These are phyloP conservation scores for Inonotus hispidus DNA, from an alignment of 1,284 basidiomycete genomes.

Conservation along the genomic window DNA sequence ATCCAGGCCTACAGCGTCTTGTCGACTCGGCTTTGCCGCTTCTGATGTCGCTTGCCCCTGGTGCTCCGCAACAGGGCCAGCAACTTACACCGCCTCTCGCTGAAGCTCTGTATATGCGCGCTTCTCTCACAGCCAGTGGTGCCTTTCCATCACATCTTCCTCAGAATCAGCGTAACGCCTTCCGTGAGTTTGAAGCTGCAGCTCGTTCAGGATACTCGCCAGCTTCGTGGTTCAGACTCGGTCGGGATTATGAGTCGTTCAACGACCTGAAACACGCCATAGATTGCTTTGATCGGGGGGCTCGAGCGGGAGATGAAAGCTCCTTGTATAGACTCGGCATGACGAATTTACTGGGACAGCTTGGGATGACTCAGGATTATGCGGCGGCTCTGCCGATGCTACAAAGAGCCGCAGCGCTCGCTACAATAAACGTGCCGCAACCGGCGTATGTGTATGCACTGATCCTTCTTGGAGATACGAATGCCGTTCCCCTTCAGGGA, in stretches of 20 bases:
- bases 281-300: conserved; percentile 81
- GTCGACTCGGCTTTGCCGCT: conserved; percentile 61
- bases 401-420: conserved; percentile 69
- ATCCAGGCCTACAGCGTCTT: conserved; percentile 57
- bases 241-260: conserved; percentile 88
- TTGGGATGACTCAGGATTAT: conserved; percentile 55
- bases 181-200: conserved; percentile 81
- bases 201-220: conserved; percentile 65
- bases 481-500: conserved; percentile 31
- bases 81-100: conserved; percentile 46
- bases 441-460: conserved; percentile 85
- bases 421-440: conserved; percentile 75
- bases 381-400: conserved; percentile 67
- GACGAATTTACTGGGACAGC: conserved; percentile 85
- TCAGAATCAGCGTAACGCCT: conserved; percentile 74
- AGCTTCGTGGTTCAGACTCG: conserved; percentile 84
- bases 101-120: conserved; percentile 74
- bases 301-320: conserved; percentile 63
- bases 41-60: conserved; percentile 47
- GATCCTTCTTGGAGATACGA: conserved; percentile 66
- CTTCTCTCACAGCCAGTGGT: conserved; percentile 66
- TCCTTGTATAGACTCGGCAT: conserved; percentile 86
- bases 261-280: conserved; percentile 65
- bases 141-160: conserved; percentile 54
- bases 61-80: conserved; percentile 25